A percentile compares a stretch with the other conserved stretches of the same genome.
Evolutionary conservation across 225 moss, liverwort and hornwort species (phyloP).

Genomic region (Sphagnum tenellum): DNA sequence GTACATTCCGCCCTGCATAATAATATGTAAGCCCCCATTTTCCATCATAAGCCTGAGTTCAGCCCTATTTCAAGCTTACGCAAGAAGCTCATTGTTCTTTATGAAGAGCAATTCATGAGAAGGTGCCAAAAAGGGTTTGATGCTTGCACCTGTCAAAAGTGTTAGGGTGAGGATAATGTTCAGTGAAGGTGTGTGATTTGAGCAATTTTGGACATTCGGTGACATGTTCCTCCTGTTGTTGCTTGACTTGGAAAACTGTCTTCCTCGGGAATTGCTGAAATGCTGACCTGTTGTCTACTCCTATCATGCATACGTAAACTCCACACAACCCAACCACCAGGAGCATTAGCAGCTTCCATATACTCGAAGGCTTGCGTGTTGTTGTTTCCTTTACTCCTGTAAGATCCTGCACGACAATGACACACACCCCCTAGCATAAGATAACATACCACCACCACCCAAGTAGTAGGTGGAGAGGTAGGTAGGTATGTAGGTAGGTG

Average conservation of each 20-base stretch:
- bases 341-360: constrained; percentile 38
- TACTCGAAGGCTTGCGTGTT: constrained; percentile 10
- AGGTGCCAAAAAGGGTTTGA: background rate
- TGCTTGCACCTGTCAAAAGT: constrained; percentile 31
- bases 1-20: constrained; percentile 41
- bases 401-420: constrained; percentile 15
- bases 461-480: background rate
- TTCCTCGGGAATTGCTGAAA: too few relatives aligned
- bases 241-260: too few relatives aligned
- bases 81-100: too few relatives aligned
- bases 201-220: too few relatives aligned
- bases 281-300: constrained; percentile 9
- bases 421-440: background rate
- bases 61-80: too few relatives aligned
- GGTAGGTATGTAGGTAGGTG: background rate
- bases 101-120: too few relatives aligned
- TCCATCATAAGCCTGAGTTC: too few relatives aligned
- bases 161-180: constrained; percentile 32
- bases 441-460: background rate
- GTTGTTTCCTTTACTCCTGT: constrained; percentile 26
- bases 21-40: too few relatives aligned
- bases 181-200: constrained; percentile 5
- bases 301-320: constrained; percentile 36
- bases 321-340: constrained; percentile 34
- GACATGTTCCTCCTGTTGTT: too few relatives aligned